Percentiles rank a stretch among this genome's conserved stretches.
phyloP scores from a whole-genome alignment of 2,329 filamentous ascomycete genomes.

The Fragosphaeria purpurea region DNA sequence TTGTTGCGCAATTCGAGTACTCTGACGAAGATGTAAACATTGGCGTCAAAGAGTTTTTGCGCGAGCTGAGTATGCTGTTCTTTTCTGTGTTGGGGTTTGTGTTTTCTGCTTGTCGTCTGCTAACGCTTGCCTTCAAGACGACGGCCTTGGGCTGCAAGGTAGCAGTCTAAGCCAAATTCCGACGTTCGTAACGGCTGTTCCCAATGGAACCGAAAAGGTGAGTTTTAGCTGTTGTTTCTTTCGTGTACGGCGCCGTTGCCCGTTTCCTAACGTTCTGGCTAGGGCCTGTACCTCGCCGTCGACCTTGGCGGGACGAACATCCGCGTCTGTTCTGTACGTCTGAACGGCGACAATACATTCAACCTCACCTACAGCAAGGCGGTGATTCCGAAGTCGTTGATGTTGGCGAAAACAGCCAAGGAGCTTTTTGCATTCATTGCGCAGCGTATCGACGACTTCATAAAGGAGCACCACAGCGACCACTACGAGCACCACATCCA shows the following conservation, averaged over 20 bases:
- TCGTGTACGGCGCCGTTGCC: no score
- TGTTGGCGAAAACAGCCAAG: conserved; percentile 76
- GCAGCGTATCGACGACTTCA: conserved; percentile 81
- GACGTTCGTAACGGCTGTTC: conserved; percentile 90
- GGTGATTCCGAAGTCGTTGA: conserved; percentile 78
- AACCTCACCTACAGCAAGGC: conserved; percentile 89
- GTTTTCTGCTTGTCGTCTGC: not conserved
- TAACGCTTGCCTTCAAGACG: conserved; percentile 38
- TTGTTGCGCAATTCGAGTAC: conserved; percentile 82
- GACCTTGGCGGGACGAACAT: conserved; percentile 99
- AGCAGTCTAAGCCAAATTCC: conserved; percentile 90
- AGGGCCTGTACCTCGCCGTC: conserved; percentile 93
- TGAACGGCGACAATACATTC: conserved; percentile 93
- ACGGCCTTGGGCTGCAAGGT: conserved; percentile 69
- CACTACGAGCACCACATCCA: conserved; percentile 66
- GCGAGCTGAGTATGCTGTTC: conserved; percentile 56
- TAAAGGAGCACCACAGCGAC: conserved; percentile 77
- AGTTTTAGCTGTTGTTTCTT: not conserved
- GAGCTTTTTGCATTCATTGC: conserved; percentile 90
- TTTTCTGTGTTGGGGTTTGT: not conserved
- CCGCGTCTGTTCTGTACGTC: conserved; percentile 86
- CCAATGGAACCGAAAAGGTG: conserved; percentile 96
- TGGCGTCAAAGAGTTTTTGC: conserved; percentile 75
- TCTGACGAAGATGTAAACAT: conserved; percentile 65
- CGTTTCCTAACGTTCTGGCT: not conserved